A percentile compares a stretch with the other conserved stretches of the same genome.
phyloP scores from a whole-genome alignment of 805 yeast species.

The Ogataea trehaloabstinens region DNA sequence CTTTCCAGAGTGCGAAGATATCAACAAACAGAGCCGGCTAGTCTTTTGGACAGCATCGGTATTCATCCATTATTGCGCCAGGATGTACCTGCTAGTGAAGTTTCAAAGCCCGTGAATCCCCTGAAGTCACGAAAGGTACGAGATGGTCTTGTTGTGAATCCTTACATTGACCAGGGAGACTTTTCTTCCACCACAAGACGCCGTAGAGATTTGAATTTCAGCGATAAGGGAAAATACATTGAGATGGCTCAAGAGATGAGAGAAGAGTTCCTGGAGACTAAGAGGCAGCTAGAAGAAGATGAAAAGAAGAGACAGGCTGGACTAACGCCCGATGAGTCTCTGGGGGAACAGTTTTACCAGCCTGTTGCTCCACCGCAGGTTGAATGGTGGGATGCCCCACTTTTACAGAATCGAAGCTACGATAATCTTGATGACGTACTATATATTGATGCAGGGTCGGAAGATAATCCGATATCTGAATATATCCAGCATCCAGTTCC shows the following conservation, averaged over 20 bases:
- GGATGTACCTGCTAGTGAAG: conserved; percentile 11
- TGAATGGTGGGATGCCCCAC: conserved; percentile 90
- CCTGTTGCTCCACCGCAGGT: conserved; percentile 53
- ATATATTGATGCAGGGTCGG: conserved; percentile 35
- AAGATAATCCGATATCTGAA: conserved; percentile 53
- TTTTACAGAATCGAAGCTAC: conserved; percentile 39
- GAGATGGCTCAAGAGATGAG: conserved; percentile 53
- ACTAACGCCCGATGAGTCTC: conserved; percentile 45
- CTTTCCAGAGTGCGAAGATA: neutral
- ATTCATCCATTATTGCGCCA: conserved; percentile 31
- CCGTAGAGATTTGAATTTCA: conserved; percentile 47
- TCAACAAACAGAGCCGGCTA: conserved; percentile 2
- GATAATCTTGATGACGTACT: conserved; percentile 34
- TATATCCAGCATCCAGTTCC: conserved; percentile 84
- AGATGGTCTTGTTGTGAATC: conserved; percentile 31
- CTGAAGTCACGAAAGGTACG: conserved; percentile 20
- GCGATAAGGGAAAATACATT: conserved; percentile 62
- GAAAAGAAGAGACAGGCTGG: conserved; percentile 37
- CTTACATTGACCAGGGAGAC: conserved; percentile 32
- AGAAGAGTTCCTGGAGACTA: conserved; percentile 35
- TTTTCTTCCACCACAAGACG: conserved; percentile 20
- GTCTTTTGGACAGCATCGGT: conserved; percentile 21
- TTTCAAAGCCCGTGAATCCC: conserved; percentile 21
- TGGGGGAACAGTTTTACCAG: conserved; percentile 57
- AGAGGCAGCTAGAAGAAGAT: conserved; percentile 31